phyloP scores from a whole-genome alignment of 1,139 yeast species.

The Magnusiomyces tetraspermus region DNA sequence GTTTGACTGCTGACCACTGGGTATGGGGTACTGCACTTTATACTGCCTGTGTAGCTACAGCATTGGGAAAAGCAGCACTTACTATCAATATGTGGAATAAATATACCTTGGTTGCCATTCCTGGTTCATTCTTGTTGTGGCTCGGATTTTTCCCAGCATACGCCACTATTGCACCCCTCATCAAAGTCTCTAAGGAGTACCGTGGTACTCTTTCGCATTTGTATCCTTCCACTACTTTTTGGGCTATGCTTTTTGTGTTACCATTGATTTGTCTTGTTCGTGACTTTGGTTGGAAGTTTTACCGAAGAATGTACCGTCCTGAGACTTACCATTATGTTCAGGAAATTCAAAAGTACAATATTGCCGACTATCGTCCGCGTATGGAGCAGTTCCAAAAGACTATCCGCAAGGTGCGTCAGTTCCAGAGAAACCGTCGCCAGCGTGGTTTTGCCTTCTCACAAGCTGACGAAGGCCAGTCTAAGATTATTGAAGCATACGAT shows the following conservation, averaged over 20 bases:
- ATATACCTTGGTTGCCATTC: conserved; percentile 82
- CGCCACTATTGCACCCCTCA: conserved; percentile 73
- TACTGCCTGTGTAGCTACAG: conserved; percentile 81
- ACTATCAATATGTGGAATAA: conserved; percentile 93
- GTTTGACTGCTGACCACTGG: conserved; percentile 84
- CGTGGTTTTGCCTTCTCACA: conserved; percentile 98
- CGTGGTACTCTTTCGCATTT: conserved; percentile 68
- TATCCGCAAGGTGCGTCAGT: conserved; percentile 93
- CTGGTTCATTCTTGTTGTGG: conserved; percentile 88
- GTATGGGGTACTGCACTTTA: conserved; percentile 88
- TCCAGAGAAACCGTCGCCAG: conserved; percentile 94
- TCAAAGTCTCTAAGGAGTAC: conserved; percentile 76
- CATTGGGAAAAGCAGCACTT: conserved; percentile 89
- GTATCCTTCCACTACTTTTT: conserved; percentile 70
- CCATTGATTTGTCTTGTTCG: conserved; percentile 72
- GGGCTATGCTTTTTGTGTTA: conserved; percentile 73
- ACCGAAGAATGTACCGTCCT: conserved; percentile 83
- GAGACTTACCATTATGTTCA: conserved; percentile 92
- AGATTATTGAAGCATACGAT: conserved; percentile 86
- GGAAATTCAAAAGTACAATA: conserved; percentile 91
- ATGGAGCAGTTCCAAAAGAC: conserved; percentile 97
- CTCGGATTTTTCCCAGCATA: conserved; percentile 78
- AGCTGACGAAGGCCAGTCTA: conserved; percentile 89
- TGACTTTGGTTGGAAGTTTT: conserved; percentile 91
- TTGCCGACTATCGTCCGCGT: conserved; percentile 88